Evolutionary conservation across 31 red algal species (phyloP).

Genomic region (Odonthalia washingtoniensis): DNA sequence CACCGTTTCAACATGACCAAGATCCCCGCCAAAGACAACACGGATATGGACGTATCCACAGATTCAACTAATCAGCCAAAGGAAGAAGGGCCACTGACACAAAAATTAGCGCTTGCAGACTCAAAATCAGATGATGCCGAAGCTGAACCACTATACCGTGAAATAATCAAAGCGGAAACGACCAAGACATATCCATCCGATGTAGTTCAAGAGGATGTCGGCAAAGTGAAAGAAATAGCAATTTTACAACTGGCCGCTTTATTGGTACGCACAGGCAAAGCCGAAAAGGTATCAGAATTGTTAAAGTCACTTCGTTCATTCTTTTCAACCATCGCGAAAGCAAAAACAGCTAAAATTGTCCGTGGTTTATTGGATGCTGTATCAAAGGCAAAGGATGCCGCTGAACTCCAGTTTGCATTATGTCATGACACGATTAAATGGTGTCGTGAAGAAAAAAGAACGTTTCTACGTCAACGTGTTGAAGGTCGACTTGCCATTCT

Average conservation of each 20-base stretch:
- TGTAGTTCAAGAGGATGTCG: conserved; percentile 42
- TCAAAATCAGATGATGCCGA: conserved; percentile 43
- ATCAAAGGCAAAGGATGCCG: conserved; percentile 66
- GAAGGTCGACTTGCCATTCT: conserved; percentile 86
- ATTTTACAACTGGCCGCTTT: conserved; percentile 69
- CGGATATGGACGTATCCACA: too few relatives aligned
- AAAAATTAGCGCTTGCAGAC: conserved; percentile 54
- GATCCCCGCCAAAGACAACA: too few relatives aligned
- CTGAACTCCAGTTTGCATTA: conserved; percentile 78
- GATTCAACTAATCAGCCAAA: too few relatives aligned
- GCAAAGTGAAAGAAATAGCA: conserved; percentile 70
- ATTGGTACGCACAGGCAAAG: conserved; percentile 52
- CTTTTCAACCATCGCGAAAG: conserved; percentile 90
- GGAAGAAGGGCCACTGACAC: conserved; percentile 62
- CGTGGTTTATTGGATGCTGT: conserved; percentile 88
- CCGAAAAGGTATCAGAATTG: conserved; percentile 75
- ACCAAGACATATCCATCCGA: conserved; percentile 7
- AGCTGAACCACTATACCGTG: conserved; percentile 55
- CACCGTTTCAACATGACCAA: too few relatives aligned
- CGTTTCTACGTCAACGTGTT: conserved; percentile 97
- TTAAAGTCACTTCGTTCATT: conserved; percentile 73
- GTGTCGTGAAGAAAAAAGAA: conserved; percentile 97
- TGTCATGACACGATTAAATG: conserved; percentile 96
- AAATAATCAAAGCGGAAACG: conserved; percentile 52
- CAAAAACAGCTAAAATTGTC: conserved; percentile 96